Conservation (phyloP, 78 protist species). For the Dictyostelium brefeldianum region DNA sequence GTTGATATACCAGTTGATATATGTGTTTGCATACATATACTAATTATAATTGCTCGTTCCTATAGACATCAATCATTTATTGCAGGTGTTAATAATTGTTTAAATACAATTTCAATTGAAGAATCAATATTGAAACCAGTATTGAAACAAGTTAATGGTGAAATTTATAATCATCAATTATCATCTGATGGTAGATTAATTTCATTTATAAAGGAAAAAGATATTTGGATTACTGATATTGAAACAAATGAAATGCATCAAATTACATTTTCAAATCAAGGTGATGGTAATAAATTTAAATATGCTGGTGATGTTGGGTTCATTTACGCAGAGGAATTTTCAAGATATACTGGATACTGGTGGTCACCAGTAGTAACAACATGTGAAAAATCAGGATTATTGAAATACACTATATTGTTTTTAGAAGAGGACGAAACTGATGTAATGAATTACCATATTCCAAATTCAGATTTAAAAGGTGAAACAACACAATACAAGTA, state of each 20-base stretch:
- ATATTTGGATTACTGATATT: slow-evolving; percentile 70
- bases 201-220: slow-evolving; percentile 36
- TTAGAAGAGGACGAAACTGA: slow-evolving; percentile 74
- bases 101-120: slow-evolving; percentile 20
- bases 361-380: slow-evolving; percentile 56
- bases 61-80: slow-evolving; percentile 23
- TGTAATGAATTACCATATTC: slow-evolving; percentile 40
- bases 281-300: neutral
- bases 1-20: no score
- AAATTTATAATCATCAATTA: slow-evolving; percentile 25
- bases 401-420: slow-evolving; percentile 33
- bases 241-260: neutral
- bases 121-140: neutral
- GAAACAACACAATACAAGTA: slow-evolving; percentile 48
- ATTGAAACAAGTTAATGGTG: slow-evolving; percentile 1
- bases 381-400: neutral
- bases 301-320: slow-evolving; percentile 62
- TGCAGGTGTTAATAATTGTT: slow-evolving; percentile 27
- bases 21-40: no score
- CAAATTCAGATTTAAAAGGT: slow-evolving; percentile 24
- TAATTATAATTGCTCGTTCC: no score
- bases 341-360: slow-evolving; percentile 83
- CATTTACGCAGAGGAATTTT: slow-evolving; percentile 77
- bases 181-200: slow-evolving; percentile 53
- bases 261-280: slow-evolving; percentile 24